Base-by-base conservation (phyloP, 345 rosid species). In the Capsella bursapastoris region DNA sequence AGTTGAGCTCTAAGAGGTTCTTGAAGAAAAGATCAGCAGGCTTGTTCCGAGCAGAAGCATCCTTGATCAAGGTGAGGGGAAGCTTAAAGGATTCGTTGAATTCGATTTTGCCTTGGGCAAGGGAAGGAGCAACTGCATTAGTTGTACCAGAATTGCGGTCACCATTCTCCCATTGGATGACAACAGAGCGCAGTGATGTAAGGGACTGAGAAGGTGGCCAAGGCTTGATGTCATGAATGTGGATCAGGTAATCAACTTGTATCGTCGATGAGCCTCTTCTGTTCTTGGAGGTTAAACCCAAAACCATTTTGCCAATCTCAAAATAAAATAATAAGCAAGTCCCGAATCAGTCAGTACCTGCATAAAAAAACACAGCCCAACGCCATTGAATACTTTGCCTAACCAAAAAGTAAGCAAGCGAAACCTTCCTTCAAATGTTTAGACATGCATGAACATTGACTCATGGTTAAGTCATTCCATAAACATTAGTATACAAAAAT, bases 121-220 rank as follows among this genome's bases (percentile, higher is more conserved):
- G 74, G 16, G 89, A 83, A 8, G 98, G 97, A 57, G 84, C 82
- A 69, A 87, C 87, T 0, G 83, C 55, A 38, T 78, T 80, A 6
- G 98, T 91, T 7, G 96, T 85, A 22, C 97, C 96, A 0, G 91
- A 84, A 34, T 51, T 83, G 53, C 86, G 87, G 59, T 82, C 91
- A 57, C 96, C 95, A 32, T 91, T 87, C 82, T 89, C 96, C 98
- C 98, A 94, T 45, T 88, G 98, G 40, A 94, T 82, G 7, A 89
- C 57, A 66, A 89, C 96, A 13, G 98, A 89, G 43, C 97, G 91
- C 4, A 94, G 84, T 18, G 96, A 88, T 70, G 86, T 77, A 57
- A 94, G 85, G 12, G 98, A 89, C 73, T 94, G 97, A 22, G 98
- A 89, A 35, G 98, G 98, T 5, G 98, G 98, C 98, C 98, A 94